phyloP scores from a whole-genome alignment of 169 alveolate genomes.

The Plasmodium gonderi region DNA sequence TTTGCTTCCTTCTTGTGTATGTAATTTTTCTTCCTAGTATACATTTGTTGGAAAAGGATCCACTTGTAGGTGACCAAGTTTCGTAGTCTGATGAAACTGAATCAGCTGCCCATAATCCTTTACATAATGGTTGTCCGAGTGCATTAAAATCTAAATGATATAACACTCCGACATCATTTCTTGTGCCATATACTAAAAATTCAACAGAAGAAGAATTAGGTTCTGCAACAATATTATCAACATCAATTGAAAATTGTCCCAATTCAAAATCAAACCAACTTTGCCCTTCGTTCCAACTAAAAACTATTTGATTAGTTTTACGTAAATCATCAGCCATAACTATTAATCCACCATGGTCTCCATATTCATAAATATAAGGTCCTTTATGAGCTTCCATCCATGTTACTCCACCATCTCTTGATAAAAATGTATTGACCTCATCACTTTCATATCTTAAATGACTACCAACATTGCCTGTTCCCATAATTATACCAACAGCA shows the following conservation, averaged over 20 bases:
- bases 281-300: conserved; percentile 97
- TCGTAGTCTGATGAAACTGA: conserved; percentile 96
- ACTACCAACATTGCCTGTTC: conserved; percentile 96
- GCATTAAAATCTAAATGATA: conserved; percentile 95
- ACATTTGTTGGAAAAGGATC: conserved; percentile 87
- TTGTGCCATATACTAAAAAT: conserved; percentile 95
- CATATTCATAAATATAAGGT: conserved; percentile 97
- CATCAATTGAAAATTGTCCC: conserved; percentile 90
- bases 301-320: conserved; percentile 90
- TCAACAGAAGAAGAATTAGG: conserved; percentile 95
- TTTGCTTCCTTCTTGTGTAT: conserved; percentile 95
- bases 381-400: conserved; percentile 98
- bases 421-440: conserved; percentile 95
- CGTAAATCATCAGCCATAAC: conserved; percentile 96
- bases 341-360: conserved; percentile 99
- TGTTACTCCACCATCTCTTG: conserved; percentile 98
- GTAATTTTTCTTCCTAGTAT: conserved; percentile 93
- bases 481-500: conserved; percentile 97
- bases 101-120: conserved; percentile 95
- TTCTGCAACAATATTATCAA: conserved; percentile 95
- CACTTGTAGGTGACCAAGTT: conserved; percentile 93
- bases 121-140: conserved; percentile 95
- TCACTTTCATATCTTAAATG: conserved; percentile 87
- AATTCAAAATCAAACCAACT: conserved; percentile 96
- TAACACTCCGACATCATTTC: conserved; percentile 92